Evolutionary conservation across 1,284 basidiomycete genomes (phyloP), one percentile per base, ranked within the genome.

Genomic region (Leccinum pachyderme): DNA sequence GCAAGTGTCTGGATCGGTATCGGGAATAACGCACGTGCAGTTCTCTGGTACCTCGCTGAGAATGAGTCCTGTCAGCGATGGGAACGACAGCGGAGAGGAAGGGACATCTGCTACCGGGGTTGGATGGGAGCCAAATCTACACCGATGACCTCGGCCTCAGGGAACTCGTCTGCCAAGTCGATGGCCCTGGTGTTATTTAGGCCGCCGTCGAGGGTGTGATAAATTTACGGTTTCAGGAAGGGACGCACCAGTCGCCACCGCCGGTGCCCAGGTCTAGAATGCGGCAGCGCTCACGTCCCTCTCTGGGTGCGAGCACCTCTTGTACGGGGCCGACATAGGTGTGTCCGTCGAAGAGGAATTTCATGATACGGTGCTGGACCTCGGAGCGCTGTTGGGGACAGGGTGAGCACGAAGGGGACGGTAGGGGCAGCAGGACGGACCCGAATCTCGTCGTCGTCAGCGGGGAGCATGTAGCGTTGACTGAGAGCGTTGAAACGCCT

Each of bases 221-320:
- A 43, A 39, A 53, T 43, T 60, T 54, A 59, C 54, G 32, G 45
- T 44, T 51, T 54, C 25, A 9, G 15, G 31, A 51, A 51, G 24
- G 46, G 22, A 53, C 73, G 57, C 53, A 83, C 84, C 84, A 87
- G 33, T 72, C 67, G 8, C 86, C 84, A 11, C 76, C 77, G 13
- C 84, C 84, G 3, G 84, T 86, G n/a, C 84, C 84, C 56, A 87
- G 71, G 70, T 87, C 84, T 39, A 87, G 79, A 43, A 87, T 77
- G 69, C 72, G 69, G 45, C 62, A 68, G 47, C 67, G 70, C 49
- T 72, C 67, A 28, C 65, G 58, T 11, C 62, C 62, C 53, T 67
- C 62, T 47, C 59, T 66, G 12, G 68, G 63, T 28, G 62, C 59
- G 7, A 87, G 74, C 24, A 77, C 77, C 51, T 81, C 75, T 52